These are phyloP conservation scores for Paecilomyces sp. DNA, from an alignment of 2,329 filamentous ascomycete species.

Conservation along the genomic window DNA sequence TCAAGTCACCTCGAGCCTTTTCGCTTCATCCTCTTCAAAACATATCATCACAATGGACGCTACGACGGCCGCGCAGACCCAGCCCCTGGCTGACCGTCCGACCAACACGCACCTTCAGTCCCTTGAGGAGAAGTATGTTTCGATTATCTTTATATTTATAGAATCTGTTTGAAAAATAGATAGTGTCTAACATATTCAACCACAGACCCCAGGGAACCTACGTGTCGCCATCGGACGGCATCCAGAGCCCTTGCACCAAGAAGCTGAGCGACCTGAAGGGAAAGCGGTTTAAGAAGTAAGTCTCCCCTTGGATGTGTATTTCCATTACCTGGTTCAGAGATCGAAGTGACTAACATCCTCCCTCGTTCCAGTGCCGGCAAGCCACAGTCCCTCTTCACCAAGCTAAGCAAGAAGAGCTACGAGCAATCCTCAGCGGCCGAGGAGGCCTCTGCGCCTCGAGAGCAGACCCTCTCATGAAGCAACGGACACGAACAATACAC, in stretches of 20 bases:
- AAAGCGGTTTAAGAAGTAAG: slow-evolving; percentile 42
- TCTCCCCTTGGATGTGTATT: neutral
- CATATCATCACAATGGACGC: slow-evolving; percentile 21
- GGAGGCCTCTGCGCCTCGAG: neutral
- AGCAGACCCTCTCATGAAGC: neutral
- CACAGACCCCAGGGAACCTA: slow-evolving; percentile 31
- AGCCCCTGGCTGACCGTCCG: slow-evolving; percentile 32
- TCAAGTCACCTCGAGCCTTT: neutral
- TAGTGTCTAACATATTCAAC: neutral
- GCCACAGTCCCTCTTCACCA: slow-evolving; percentile 40
- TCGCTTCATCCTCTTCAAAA: neutral
- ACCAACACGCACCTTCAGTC: slow-evolving; percentile 33
- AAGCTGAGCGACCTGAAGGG: slow-evolving; percentile 44
- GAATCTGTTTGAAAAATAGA: too few relatives aligned
- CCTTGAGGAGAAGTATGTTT: slow-evolving; percentile 12
- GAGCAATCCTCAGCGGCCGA: slow-evolving; percentile 23
- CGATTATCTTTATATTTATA: too few relatives aligned
- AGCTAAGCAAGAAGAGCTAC: slow-evolving; percentile 39
- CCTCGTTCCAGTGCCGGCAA: slow-evolving; percentile 24
- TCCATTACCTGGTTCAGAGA: too few relatives aligned
- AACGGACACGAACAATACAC: neutral
- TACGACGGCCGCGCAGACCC: slow-evolving; percentile 13
- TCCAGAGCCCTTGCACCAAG: slow-evolving; percentile 45
- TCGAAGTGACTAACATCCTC: neutral
- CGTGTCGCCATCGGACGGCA: slow-evolving; percentile 43